These are phyloP conservation scores for Aspergillus neotritici DNA, from an alignment of 2,329 filamentous ascomycete genomes.

Conservation along the genomic window DNA sequence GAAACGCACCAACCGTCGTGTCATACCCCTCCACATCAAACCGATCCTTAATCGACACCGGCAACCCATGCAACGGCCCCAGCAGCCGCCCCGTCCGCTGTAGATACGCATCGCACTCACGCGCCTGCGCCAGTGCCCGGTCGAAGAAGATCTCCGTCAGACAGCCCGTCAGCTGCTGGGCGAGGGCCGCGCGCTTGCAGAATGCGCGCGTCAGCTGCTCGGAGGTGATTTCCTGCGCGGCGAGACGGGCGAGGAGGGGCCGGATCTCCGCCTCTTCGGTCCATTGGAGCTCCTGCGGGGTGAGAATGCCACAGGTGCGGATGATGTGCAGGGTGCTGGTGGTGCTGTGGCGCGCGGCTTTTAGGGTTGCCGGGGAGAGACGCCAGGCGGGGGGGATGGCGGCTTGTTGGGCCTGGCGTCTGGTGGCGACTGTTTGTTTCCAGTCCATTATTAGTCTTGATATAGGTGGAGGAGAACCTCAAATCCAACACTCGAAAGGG, in stretches of 20 bases:
- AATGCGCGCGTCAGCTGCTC: slow-evolving; percentile 26
- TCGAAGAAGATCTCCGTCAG: slow-evolving; percentile 32
- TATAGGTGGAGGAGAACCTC: background rate
- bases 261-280: slow-evolving; percentile 9
- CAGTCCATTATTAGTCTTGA: slow-evolving; percentile 9
- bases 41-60: slow-evolving; percentile 62
- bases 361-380: slow-evolving; percentile 10
- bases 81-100: slow-evolving; percentile 43
- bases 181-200: slow-evolving; percentile 32
- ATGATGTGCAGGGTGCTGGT: slow-evolving; percentile 15
- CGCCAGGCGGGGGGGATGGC: slow-evolving; percentile 20
- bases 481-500: no score
- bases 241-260: background rate
- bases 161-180: slow-evolving; percentile 28
- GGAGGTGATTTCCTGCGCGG: slow-evolving; percentile 3
- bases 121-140: slow-evolving; percentile 26
- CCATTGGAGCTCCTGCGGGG: slow-evolving; percentile 16
- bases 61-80: slow-evolving; percentile 61
- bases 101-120: slow-evolving; percentile 39
- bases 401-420: slow-evolving; percentile 15
- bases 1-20: slow-evolving; percentile 21
- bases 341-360: slow-evolving; percentile 1
- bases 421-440: slow-evolving; percentile 17
- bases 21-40: slow-evolving; percentile 46
- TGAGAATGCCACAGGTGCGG: slow-evolving; percentile 16